Conservation (phyloP, 2,329 filamentous ascomycete species). For the Zymoseptoria tritici region DNA sequence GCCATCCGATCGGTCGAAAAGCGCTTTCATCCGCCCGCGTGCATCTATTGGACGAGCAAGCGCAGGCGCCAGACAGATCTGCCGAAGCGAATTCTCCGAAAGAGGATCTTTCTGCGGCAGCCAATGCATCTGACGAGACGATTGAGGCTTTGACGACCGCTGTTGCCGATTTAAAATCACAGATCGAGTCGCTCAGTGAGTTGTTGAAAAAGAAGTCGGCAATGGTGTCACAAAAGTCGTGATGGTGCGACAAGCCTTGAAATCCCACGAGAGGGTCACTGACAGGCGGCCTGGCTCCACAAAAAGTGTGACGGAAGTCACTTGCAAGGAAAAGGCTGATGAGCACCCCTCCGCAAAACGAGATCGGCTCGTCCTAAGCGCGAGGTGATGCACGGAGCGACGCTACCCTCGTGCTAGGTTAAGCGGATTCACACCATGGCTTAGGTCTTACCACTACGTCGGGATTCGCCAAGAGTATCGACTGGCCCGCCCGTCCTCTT, state of each 20-base stretch:
- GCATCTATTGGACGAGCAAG: constrained; percentile 12
- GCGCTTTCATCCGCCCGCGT: constrained; percentile 9
- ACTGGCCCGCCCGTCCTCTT: neutral
- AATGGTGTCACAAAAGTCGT: neutral
- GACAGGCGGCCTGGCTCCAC: neutral
- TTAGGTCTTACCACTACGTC: neutral
- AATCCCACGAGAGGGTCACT: neutral
- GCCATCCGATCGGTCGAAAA: constrained; percentile 14
- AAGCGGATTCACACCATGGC: too few relatives aligned
- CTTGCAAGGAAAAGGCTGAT: too few relatives aligned
- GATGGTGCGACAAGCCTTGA: neutral
- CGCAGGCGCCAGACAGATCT: constrained; percentile 11
- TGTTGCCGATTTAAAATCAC: constrained; percentile 16
- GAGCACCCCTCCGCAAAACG: too few relatives aligned
- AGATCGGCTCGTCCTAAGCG: too few relatives aligned
- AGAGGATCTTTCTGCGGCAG: constrained; percentile 10
- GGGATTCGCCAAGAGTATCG: neutral
- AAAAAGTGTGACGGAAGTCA: neutral
- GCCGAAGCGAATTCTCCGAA: constrained; percentile 7
- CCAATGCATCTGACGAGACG: constrained; percentile 7
- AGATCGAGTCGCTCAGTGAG: constrained; percentile 16
- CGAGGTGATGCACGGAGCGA: neutral
- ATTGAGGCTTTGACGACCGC: constrained; percentile 14
- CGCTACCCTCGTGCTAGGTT: too few relatives aligned
- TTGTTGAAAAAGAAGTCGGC: constrained; percentile 9